Base-by-base conservation (phyloP, 495 filamentous ascomycete genomes). In the Hypomontagnella monticulosa region DNA sequence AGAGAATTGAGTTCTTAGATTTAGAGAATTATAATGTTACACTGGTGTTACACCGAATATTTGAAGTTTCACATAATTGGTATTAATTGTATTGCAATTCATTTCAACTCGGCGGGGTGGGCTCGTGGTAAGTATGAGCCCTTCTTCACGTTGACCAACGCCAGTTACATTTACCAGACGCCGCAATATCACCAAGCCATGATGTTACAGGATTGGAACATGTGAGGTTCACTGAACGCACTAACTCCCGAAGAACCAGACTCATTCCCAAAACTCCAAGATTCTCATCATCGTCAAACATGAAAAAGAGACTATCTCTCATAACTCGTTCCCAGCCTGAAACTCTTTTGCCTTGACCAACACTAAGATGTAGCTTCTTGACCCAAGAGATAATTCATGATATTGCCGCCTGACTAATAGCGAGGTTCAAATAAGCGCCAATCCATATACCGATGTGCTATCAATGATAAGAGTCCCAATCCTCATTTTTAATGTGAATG, bases 401-500 rank as follows among this genome's bases (percentile, higher is more conserved):
- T 15, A 19, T 15, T 14, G 15, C 23, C 23, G n/a, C 11, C 36
- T 2, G n/a, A 14, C 36, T 9, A 10, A 14, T 10, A 9, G 36
- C 3, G 11, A 23, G 41, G 36, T 37, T 32, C 18, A 34, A n/a
- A 46, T 18, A 33, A 52, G 7, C 20, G 30, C 30, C 32, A 19
- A 34, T 19, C 37, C 19, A 40, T 4, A 40, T 9, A 30, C 33
- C 38, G 11, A 4, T 16, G 46, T 42, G 9, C 48, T 41, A 54
- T 70, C 44, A 72, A 32, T 57, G 15, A 11, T 64, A 63, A 12
- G 34, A 27, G 10, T 72, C 75, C 73, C 73, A 75, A 0, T 74
- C 73, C 62, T 81, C 79, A 23, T 61, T 71, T 61, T 81, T 80
- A 20, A 81, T 67, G 42, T 65, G 38, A 6, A 62, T 52, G 15